Evolutionary conservation across 352 stramenopile species (phyloP).

Genomic region (Phytophthora pisi): DNA sequence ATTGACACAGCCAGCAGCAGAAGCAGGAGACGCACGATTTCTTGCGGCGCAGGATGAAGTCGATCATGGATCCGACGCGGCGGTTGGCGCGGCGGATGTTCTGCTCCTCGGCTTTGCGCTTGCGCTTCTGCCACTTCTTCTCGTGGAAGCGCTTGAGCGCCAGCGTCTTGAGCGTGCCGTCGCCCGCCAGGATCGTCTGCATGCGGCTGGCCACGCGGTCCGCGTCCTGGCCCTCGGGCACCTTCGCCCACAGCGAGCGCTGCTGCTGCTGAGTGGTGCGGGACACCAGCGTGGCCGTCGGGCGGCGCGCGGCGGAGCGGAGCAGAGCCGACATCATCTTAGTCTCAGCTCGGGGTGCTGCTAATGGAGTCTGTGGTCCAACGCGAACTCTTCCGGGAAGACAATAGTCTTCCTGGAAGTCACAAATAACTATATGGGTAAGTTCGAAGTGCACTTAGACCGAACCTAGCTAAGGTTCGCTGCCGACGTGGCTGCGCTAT

Average conservation of each 20-base stretch:
- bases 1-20: not conserved
- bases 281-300: slow-evolving; percentile 22
- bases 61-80: slow-evolving; percentile 83
- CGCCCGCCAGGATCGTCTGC: slow-evolving; percentile 74
- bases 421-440: not conserved
- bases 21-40: slow-evolving; percentile 61
- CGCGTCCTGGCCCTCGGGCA: slow-evolving; percentile 54
- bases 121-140: slow-evolving; percentile 85
- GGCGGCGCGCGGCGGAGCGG: slow-evolving; percentile 22
- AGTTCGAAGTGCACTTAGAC: not conserved
- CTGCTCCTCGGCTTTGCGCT: slow-evolving; percentile 80
- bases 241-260: slow-evolving; percentile 61
- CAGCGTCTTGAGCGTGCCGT: slow-evolving; percentile 79
- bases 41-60: slow-evolving; percentile 85
- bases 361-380: slow-evolving; percentile 11
- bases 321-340: slow-evolving; percentile 49
- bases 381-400: not conserved
- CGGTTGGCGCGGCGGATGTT: slow-evolving; percentile 83
- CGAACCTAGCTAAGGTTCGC: not conserved
- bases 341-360: not conserved
- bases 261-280: slow-evolving; percentile 27
- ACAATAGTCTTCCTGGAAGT: not conserved
- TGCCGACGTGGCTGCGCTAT: not conserved
- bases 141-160: slow-evolving; percentile 79
- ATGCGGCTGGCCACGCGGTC: slow-evolving; percentile 60